Percentiles rank a stretch among this genome's conserved stretches.
Conservation (phyloP, 495 filamentous ascomycete genomes). For the Aspergillus nidulans region DNA sequence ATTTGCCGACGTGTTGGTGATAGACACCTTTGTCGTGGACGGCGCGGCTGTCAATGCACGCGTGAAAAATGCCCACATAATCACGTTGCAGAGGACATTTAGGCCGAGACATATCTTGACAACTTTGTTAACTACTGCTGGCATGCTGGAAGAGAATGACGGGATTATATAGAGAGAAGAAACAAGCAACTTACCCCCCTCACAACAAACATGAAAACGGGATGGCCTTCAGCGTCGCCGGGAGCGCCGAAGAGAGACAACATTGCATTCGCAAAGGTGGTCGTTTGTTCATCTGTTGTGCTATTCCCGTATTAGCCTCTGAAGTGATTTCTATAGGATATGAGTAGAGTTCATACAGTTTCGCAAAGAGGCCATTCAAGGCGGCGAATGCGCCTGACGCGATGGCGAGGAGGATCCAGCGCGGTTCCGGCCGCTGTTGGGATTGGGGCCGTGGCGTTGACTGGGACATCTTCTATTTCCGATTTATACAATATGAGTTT, state of each 20-base stretch:
- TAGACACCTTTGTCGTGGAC: slow-evolving; percentile 84
- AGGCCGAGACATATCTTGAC: slow-evolving; percentile 75
- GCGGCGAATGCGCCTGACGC: slow-evolving; percentile 87
- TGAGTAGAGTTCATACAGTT: slow-evolving; percentile 55
- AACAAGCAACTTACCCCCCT: slow-evolving; percentile 56
- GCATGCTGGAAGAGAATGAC: background rate
- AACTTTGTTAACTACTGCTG: background rate
- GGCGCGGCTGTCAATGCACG: slow-evolving; percentile 76
- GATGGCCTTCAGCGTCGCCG: slow-evolving; percentile 32
- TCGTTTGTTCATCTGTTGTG: slow-evolving; percentile 81
- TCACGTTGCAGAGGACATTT: slow-evolving; percentile 82
- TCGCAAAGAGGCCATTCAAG: slow-evolving; percentile 93
- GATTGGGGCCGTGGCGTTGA: slow-evolving; percentile 4
- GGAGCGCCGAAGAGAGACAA: slow-evolving; percentile 51
- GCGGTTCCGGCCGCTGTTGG: slow-evolving; percentile 15
- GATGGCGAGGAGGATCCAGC: slow-evolving; percentile 78
- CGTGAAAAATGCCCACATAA: slow-evolving; percentile 89
- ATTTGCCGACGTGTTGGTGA: slow-evolving; percentile 91
- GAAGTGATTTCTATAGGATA: background rate
- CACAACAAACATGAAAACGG: slow-evolving; percentile 58
- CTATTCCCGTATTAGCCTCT: slow-evolving; percentile 35
- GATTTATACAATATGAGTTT: too few species aligned
- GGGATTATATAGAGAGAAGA: background rate
- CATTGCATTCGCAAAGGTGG: slow-evolving; percentile 59
- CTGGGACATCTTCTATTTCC: background rate